Base-by-base conservation (phyloP, 805 yeast species). In the Blastobotrys chiropterorum region DNA sequence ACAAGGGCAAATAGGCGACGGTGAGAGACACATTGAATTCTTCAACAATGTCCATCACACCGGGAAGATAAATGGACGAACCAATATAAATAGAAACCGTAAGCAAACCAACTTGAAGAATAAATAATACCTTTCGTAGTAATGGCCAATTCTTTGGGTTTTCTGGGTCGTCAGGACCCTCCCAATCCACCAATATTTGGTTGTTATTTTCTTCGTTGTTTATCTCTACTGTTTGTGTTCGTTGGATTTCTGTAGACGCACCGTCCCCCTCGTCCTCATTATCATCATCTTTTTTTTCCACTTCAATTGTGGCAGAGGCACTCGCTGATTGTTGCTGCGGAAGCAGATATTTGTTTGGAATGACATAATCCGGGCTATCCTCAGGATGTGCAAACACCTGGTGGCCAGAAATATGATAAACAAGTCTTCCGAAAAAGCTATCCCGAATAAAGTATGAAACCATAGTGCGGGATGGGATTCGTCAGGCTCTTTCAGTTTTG, bases 61-160 rank as follows among this genome's bases (percentile, higher is more conserved):
- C 77, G 0, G 82, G 82, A 0, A 80, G 71, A 59, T 74, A 77
- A 31, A 78, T 72, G 6, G 82, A 77, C 1, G 83, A 72, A 3
- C 79, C 80, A 72, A 78, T 73, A 58, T 79, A 79, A 0, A 77
- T 78, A 2, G 77, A 66, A n/a, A 70, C 61, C 8, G 81, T 71
- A 49, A 78, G 67, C 19, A 74, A 42, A 59, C 73, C 68, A 30
- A 75, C 65, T 53, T 69, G 65, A 2, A 63, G 8, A 14, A 71
- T 63, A 38, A 77, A 68, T 39, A 75, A 47, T 2, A 62, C 41
- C 60, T 76, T 79, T 46, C 68, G 65, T 44, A 50, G 48, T 1
- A 65, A 42, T 0, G 79, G 70, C 85, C 85, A 81, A 61, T 80
- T 80, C 17, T 65, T 58, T 0, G 86, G 85, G 55, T 75, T 68